Evolutionary conservation across 2,329 filamentous ascomycete genomes (phyloP), one percentile per base, ranked within the genome.

Genomic region (Berkeleyomyces rouxiae): DNA sequence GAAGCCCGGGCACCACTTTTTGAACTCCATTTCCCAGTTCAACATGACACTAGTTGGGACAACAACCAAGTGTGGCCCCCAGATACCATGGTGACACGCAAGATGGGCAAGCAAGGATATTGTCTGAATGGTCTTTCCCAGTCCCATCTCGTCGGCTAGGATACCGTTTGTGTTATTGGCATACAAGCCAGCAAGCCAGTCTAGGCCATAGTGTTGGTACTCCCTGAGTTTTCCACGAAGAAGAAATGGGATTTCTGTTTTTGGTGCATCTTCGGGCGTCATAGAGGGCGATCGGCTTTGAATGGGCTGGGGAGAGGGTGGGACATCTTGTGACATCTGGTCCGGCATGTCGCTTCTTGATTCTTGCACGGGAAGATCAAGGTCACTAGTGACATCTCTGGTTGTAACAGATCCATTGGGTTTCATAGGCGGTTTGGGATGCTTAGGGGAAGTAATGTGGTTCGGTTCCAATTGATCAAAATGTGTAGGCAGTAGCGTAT

Each of bases 21-120:
- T 97, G 79, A 99, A 99, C 74, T 99, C 93, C 87, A 97, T 97
- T 72, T 99, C 95, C 93, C 93, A 99, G 71, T 99, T 99, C 67
- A 99, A 82, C 80, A 99, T 96, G 58, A 99, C 95, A 73, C 91
- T 97, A 1, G 93, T 99, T 1, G 93, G 93, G 1, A 99, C 93
- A 65, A 99, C 87, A 58, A 99, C 89, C 33, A 99, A 77, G 76
- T 99, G 93, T 0, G 93, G 90, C 0, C 95, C 93, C 95, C 93
- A 99, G 4, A 95, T 84, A 69, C 90, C 84, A 70, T 96, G 88
- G 46, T 90, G 81, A 66, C 91, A 91, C 7, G 95, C 93, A 43
- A 99, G 79, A 71, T 99, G 92, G 3, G 93, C 93, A 44, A 99
- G 78, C 2, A 99, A 77, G 3, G 95, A 86, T 69, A 99, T 99